Conservation (phyloP, 257 asterid species). For the Schizonepeta tenuifolia region DNA sequence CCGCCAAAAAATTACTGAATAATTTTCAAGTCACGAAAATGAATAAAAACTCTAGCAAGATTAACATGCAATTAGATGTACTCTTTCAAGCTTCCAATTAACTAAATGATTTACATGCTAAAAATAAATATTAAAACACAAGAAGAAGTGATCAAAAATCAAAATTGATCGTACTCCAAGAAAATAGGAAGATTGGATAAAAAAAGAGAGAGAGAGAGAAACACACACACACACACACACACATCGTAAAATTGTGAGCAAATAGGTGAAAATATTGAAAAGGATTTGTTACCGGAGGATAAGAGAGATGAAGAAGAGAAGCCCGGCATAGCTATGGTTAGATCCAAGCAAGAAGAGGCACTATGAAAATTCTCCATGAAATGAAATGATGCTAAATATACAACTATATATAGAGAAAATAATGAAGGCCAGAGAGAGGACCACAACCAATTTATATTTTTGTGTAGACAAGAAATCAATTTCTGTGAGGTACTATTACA, state of each 20-base stretch:
- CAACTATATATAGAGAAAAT: background rate
- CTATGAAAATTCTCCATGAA: conserved; percentile 47
- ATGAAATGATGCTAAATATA: background rate
- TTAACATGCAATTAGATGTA: background rate
- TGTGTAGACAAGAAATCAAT: conserved; percentile 30
- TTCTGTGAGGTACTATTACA: background rate
- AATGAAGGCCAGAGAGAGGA: conserved; percentile 12
- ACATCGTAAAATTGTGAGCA: background rate
- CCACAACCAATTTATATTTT: conserved; percentile 24
- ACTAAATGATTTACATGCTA: no score
- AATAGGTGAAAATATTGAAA: background rate
- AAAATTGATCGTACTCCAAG: background rate
- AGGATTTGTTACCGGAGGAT: conserved; percentile 54
- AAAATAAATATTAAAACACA: background rate
- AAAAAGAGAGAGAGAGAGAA: background rate
- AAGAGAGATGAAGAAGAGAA: conserved; percentile 57
- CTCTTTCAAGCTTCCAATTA: no score
- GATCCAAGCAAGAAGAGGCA: conserved; percentile 53
- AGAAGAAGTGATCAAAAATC: background rate
- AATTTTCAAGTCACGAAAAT: background rate
- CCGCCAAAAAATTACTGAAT: background rate
- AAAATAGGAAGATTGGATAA: background rate
- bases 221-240: background rate
- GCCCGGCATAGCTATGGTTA: conserved; percentile 70
- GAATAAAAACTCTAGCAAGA: background rate